phyloP scores from a whole-genome alignment of 805 yeast genomes.

The Wickerhamiella nectarea region DNA sequence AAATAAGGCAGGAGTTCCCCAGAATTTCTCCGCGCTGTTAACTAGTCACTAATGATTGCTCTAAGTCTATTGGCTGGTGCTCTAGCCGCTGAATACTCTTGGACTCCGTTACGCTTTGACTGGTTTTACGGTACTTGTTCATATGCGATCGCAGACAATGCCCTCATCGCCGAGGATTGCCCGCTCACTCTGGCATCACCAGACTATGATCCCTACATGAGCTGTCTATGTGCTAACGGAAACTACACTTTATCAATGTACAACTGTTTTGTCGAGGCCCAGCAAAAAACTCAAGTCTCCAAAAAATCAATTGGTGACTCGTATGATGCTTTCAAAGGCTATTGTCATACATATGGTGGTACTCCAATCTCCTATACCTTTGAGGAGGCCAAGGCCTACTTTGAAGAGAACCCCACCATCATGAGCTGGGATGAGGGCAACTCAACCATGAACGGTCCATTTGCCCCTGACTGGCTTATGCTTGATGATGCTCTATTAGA shows the following conservation, averaged over 20 bases:
- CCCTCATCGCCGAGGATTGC: not conserved
- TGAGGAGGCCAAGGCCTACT: not conserved
- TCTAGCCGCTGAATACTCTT: not conserved
- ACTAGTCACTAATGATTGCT: not conserved
- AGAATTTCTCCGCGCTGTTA: not conserved
- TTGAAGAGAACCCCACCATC: conserved; percentile 1
- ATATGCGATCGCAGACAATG: not conserved
- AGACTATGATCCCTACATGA: not conserved
- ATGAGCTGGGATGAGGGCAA: conserved; percentile 5
- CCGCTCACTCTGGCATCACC: not conserved
- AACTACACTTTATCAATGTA: not conserved
- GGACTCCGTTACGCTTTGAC: not conserved
- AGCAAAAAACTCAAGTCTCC: not conserved
- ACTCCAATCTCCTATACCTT: not conserved
- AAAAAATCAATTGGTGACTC: conserved; percentile 3
- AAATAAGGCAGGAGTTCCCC: not conserved
- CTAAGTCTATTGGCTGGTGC: not conserved
- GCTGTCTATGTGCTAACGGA: not conserved
- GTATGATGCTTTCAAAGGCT: not conserved
- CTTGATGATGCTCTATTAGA: not conserved
- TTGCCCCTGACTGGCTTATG: not conserved
- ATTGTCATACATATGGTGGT: not conserved
- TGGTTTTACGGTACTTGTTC: conserved; percentile 1
- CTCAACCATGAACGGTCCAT: conserved; percentile 3
- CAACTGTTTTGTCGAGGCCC: not conserved